Base-by-base conservation (phyloP, 441 rosid genomes). In the Geranium incanum region DNA sequence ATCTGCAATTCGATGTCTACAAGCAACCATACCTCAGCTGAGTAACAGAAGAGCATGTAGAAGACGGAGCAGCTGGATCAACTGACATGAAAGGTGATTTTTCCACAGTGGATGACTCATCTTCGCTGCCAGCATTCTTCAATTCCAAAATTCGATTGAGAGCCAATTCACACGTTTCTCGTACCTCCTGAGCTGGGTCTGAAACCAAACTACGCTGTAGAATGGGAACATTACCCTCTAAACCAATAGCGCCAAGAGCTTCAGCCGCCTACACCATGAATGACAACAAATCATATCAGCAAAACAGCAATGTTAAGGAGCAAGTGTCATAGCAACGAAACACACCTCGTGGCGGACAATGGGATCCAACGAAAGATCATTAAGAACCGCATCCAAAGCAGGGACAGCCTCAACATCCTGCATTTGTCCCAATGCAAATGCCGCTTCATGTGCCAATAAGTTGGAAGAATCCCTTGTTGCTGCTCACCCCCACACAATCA, bases 361-460 rank as follows among this genome's bases (percentile, higher is more conserved):
- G 6, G 97, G 97, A 84, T 92, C 98, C 88, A 92, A 74, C 72
- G 95, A 87, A 72, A 89, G 78, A 81, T 92, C 95, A 50, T 78
- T 89, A 28, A 95, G 86, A 76, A 89, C 83, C 0, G 79, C 82
- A 66, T 85, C 85, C 45, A 92, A 71, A 77, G 97, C 96, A 77
- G 96, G 97, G 72, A 95, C 83, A 37, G 99, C 97, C 77, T 92
- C 93, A 60, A 80, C 81, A 77, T 95, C 98, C 81, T 90, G 99
- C 97, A 95, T 95, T 84, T 95, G 99, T 68, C 98, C 98, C 85
- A 92, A 76, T 3, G 99, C 98, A 88, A 95, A 95, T 55, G 97
- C 97, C 70, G 97, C 97, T 83, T 92, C 99, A 68, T 94, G 97
- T 37, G 99, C 99, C 78, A 94, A 81, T 82, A 92, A 76, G 80